These are phyloP conservation scores for Populus trichocarpa DNA, from an alignment of 441 rosid genomes.

Conservation along the genomic window DNA sequence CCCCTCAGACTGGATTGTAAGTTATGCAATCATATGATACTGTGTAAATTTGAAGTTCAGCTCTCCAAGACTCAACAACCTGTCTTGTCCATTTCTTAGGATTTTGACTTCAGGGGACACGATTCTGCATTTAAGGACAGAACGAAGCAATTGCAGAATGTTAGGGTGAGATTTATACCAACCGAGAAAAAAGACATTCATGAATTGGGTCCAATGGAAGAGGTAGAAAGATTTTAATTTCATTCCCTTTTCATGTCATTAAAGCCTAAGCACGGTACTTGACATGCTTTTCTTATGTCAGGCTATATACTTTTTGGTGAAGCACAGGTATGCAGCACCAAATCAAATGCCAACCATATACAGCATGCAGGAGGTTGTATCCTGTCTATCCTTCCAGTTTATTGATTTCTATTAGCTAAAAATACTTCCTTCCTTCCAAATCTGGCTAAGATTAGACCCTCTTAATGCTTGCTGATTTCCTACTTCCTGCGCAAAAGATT, in stretches of 20 bases:
- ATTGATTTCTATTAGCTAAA: neutral
- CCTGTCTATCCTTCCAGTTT: neutral
- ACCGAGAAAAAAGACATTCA: conserved; percentile 60
- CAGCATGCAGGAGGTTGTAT: conserved; percentile 57
- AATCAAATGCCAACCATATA: conserved; percentile 54
- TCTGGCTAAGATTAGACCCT: neutral
- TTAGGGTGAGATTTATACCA: conserved; percentile 86
- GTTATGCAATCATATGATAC: conserved; percentile 16
- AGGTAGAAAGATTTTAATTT: conserved; percentile 32
- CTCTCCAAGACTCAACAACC: neutral
- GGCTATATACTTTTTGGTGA: conserved; percentile 64
- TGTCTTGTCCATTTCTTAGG: conserved; percentile 32
- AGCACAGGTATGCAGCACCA: conserved; percentile 65
- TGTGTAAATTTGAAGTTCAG: neutral
- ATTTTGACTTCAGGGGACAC: conserved; percentile 83
- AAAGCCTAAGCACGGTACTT: neutral
- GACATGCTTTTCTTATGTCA: conserved; percentile 16
- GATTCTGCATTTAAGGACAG: conserved; percentile 94
- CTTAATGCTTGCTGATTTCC: neutral
- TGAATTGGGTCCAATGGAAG: conserved; percentile 75
- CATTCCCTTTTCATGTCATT: neutral
- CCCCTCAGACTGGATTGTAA: conserved; percentile 92
- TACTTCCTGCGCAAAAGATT: neutral
- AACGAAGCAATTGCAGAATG: conserved; percentile 63
- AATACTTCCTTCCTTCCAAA: neutral